phyloP scores from a whole-genome alignment of 2,329 filamentous ascomycete genomes.

The Neofusicoccum umdonicola region DNA sequence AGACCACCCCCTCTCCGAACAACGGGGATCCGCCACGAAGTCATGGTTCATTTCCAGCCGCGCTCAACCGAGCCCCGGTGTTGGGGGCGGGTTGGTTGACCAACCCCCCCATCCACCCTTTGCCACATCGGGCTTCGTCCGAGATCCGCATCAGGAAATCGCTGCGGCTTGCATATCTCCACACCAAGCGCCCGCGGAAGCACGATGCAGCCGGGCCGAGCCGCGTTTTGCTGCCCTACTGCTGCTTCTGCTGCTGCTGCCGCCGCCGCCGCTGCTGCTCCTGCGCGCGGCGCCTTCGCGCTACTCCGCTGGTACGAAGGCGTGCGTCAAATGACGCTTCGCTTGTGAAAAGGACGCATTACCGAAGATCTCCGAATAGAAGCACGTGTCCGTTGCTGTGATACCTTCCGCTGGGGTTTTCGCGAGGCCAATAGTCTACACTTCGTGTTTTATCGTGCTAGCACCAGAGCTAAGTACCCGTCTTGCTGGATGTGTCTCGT shows the following conservation, averaged over 20 bases:
- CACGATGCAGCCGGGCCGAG: constrained; percentile 1
- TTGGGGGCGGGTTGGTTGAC: background rate
- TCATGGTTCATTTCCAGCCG: background rate
- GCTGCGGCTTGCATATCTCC: background rate
- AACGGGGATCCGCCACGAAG: background rate
- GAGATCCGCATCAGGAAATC: background rate
- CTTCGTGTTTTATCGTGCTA: too few species aligned
- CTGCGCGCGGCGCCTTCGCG: too few species aligned
- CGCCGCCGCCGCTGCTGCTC: background rate
- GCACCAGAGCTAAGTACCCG: too few species aligned
- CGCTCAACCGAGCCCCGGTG: background rate
- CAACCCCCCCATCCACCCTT: background rate
- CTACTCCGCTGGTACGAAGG: too few species aligned
- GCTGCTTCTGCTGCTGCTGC: background rate
- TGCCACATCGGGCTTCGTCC: background rate
- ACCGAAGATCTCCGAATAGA: too few species aligned
- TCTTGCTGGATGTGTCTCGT: too few species aligned
- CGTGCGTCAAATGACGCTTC: too few species aligned
- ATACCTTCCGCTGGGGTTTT: too few species aligned
- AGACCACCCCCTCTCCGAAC: background rate
- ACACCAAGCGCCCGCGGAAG: background rate
- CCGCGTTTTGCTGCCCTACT: background rate
- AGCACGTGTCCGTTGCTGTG: too few species aligned
- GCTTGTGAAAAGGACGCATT: too few species aligned
- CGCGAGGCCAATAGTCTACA: too few species aligned